These are phyloP conservation scores for Stereocaulon alpinum DNA, from an alignment of 495 filamentous ascomycete genomes.

Conservation along the genomic window DNA sequence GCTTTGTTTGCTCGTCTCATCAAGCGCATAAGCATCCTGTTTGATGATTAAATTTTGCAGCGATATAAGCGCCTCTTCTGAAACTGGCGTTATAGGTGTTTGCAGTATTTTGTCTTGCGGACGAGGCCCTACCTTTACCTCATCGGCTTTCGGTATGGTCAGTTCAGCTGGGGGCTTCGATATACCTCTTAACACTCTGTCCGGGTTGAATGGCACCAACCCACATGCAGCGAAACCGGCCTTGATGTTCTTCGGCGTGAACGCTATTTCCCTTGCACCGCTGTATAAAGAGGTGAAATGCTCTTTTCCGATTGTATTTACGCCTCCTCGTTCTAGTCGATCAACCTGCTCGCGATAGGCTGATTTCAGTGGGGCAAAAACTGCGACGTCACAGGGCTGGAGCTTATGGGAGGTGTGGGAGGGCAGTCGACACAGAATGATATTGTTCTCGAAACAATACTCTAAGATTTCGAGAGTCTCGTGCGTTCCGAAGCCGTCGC, in stretches of 20 bases:
- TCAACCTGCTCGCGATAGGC: conserved; percentile 21
- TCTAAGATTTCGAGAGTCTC: conserved; percentile 22
- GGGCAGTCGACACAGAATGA: no score
- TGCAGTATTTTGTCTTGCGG: conserved; percentile 16
- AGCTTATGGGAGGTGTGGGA: background rate
- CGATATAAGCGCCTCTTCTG: conserved; percentile 6
- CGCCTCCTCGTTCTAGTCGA: conserved; percentile 22
- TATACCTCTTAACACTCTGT: conserved; percentile 26
- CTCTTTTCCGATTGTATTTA: conserved; percentile 25
- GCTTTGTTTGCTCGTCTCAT: background rate
- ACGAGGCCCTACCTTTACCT: background rate
- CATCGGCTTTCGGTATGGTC: conserved; percentile 20
- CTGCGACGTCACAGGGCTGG: background rate
- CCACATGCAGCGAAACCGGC: conserved; percentile 25
- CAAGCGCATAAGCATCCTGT: conserved; percentile 30
- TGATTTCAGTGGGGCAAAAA: conserved; percentile 18
- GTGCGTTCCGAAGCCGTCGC: conserved; percentile 23
- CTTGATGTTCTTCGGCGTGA: conserved; percentile 28
- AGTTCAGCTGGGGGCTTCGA: conserved; percentile 23
- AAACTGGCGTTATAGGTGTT: conserved; percentile 20
- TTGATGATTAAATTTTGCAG: conserved; percentile 26
- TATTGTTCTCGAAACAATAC: conserved; percentile 24
- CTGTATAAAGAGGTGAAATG: conserved; percentile 21
- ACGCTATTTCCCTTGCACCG: conserved; percentile 25
- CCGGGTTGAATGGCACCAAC: conserved; percentile 29